These are phyloP conservation scores for Filobasidium wieringae DNA, from an alignment of 768 basidiomycete species.

Conservation along the genomic window DNA sequence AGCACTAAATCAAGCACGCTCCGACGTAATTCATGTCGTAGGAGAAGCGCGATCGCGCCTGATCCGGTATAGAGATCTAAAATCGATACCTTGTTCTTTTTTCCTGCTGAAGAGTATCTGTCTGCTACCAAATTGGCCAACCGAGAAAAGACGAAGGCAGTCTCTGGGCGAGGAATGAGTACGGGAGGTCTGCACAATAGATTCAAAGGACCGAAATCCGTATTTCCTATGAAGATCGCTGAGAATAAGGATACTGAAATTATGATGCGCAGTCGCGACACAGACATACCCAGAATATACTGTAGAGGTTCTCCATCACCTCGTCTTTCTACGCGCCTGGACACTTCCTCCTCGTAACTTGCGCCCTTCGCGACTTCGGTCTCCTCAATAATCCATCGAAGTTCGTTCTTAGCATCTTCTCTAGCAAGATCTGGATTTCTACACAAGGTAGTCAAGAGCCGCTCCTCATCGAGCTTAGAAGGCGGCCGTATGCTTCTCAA, in stretches of 20 bases:
- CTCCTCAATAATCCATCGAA: conserved; percentile 46
- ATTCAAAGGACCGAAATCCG: conserved; percentile 63
- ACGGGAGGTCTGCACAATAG: conserved; percentile 63
- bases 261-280: conserved; percentile 12
- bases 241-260: not conserved
- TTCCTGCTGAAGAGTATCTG: conserved; percentile 30
- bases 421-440: conserved; percentile 24
- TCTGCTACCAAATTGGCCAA: conserved; percentile 47
- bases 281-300: conserved; percentile 78
- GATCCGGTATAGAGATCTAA: conserved; percentile 90
- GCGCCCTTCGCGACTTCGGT: not conserved
- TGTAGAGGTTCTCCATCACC: conserved; percentile 67
- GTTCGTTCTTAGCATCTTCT: conserved; percentile 38
- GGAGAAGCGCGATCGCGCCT: conserved; percentile 78
- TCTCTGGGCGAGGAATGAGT: conserved; percentile 91
- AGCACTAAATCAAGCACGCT: not conserved
- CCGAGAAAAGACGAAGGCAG: conserved; percentile 46
- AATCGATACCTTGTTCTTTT: conserved; percentile 38
- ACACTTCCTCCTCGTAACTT: conserved; percentile 10
- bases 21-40: conserved; percentile 45
- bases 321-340: conserved; percentile 50
- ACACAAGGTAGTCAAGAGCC: conserved; percentile 6
- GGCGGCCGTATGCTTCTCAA: too few relatives aligned
- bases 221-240: conserved; percentile 16
- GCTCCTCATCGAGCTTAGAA: too few relatives aligned